Base-by-base conservation (phyloP, 2,329 filamentous ascomycete species). In the Colletotrichum sp. region DNA sequence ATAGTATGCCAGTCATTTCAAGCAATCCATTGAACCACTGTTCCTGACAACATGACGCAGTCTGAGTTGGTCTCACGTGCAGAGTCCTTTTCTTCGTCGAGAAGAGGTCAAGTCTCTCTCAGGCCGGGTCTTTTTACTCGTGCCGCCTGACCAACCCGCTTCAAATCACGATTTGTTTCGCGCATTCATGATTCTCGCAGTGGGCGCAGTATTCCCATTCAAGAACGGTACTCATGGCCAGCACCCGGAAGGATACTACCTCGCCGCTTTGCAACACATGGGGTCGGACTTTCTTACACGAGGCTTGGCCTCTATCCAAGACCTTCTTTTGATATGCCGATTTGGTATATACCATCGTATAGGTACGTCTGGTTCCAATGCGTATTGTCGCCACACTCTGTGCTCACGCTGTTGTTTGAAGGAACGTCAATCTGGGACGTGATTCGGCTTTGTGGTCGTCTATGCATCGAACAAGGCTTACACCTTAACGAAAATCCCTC, bases 311-410 rank as follows among this genome's bases (percentile, higher is more conserved):
- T 84, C 84, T 1, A 82, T 87, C 12, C 84, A 87, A 70, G 84
- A 87, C 63, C 79, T 87, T 4, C 77, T 88, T 1, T 72, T 87
- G 7, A 79, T 87, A 18, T 83, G 82, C 10, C 79, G 85, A 15
- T 87, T 87, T 72, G 85, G 84, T 1, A 85, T 87, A 55, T 87
- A 86, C 68, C 82, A 87, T 74, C 84, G 86, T 24, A 86, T 85
- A n/a, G 83, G 83, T 82, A 73, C 22, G 72, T 15, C 28, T 18
- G 9, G 5, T 8, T 78, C 13, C 24, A 36, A 30, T n/a, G 9
- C 8, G 22, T 24, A 22, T 36, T n/a, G 8, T 32, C 12, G 28
- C 16, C 24, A 32, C 18, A 12, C 15, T 10, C 28, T 18, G 16
- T 9, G 10, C 22, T 34, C 26, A 39, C 36, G 13, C 13, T 16